Percentiles rank a stretch among this genome's conserved stretches.
These are phyloP conservation scores for Salvia rosmarinus DNA, from an alignment of 257 asterid species.

Conservation along the genomic window DNA sequence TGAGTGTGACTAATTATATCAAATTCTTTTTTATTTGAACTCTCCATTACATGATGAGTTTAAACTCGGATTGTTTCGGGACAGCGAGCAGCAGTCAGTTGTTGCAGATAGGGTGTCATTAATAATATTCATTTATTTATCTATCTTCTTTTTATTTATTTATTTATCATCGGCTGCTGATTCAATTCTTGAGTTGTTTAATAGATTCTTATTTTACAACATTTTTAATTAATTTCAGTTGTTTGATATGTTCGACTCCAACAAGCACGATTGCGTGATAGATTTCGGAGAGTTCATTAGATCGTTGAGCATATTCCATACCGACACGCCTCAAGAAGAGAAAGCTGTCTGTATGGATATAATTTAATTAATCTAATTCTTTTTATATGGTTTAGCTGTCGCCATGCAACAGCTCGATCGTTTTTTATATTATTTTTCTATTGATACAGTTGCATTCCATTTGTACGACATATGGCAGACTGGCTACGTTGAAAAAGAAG, in stretches of 20 bases:
- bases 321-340: conserved; percentile 55
- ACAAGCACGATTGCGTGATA: conserved; percentile 40
- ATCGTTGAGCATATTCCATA: conserved; percentile 49
- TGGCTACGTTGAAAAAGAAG: conserved; percentile 55
- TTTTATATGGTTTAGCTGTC: not conserved
- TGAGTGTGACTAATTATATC: no score
- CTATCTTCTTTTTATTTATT: not conserved
- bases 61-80: conserved; percentile 56
- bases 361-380: not conserved
- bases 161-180: no score
- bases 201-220: no score
- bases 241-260: conserved; percentile 43
- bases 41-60: conserved; percentile 50
- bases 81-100: conserved; percentile 46
- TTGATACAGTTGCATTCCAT: conserved; percentile 52
- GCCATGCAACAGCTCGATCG: no score
- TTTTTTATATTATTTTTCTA: not conserved
- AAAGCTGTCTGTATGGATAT: conserved; percentile 43
- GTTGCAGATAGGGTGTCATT: conserved; percentile 49
- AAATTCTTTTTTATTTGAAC: no score
- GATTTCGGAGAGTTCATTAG: conserved; percentile 48
- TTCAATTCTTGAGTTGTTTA: no score
- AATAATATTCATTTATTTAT: not conserved
- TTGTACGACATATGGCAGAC: conserved; percentile 49
- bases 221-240: conserved; percentile 27